Evolutionary conservation across 2,329 filamentous ascomycete species (phyloP).

Genomic region (Pseudogymnoascus sp.): DNA sequence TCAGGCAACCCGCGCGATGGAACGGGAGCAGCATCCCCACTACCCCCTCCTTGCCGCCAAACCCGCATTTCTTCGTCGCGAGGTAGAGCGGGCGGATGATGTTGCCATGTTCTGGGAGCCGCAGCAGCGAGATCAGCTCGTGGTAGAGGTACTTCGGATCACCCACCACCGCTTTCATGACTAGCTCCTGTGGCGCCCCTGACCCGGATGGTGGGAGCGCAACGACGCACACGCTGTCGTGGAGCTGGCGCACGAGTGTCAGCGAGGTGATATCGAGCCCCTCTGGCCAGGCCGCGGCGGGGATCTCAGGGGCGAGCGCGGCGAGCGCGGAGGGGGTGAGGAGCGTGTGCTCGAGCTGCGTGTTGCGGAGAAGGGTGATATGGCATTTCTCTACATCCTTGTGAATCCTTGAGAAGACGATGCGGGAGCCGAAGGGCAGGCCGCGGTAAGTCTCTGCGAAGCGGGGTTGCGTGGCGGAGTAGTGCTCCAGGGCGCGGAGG

Average conservation of each 20-base stretch:
- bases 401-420: conserved; percentile 45
- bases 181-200: conserved; percentile 33
- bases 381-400: conserved; percentile 31
- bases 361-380: background rate
- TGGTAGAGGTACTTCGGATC: conserved; percentile 53
- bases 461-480: conserved; percentile 31
- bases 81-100: conserved; percentile 46
- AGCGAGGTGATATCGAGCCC: conserved; percentile 41
- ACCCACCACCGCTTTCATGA: conserved; percentile 51
- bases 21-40: conserved; percentile 49
- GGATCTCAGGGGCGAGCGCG: background rate
- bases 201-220: conserved; percentile 13
- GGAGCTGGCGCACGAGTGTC: conserved; percentile 44
- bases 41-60: conserved; percentile 47
- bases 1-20: conserved; percentile 45
- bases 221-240: conserved; percentile 52
- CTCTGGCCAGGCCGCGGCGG: conserved; percentile 17
- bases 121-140: conserved; percentile 48
- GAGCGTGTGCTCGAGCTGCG: background rate
- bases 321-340: background rate
- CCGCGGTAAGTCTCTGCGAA: conserved; percentile 32
- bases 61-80: conserved; percentile 46
- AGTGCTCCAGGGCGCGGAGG: conserved; percentile 44
- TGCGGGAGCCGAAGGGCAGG: conserved; percentile 48
- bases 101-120: conserved; percentile 42